Evolutionary conservation across 2,329 filamentous ascomycete genomes (phyloP), one percentile per base, ranked within the genome.

Genomic region (Lecanosticta acicola): DNA sequence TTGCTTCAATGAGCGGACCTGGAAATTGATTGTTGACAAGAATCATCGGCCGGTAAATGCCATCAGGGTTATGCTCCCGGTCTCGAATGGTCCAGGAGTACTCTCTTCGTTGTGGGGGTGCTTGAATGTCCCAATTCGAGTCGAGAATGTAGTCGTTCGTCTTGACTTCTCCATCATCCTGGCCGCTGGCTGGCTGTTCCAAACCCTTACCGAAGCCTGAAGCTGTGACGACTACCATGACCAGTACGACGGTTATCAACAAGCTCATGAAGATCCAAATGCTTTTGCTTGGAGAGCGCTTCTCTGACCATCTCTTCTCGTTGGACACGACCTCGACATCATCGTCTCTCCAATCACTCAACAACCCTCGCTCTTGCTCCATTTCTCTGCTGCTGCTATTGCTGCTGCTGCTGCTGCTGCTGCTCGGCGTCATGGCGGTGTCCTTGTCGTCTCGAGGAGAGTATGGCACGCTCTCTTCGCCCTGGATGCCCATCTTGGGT

Each of bases 31-130:
- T 58, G 44, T 66, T 65, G 17, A 60, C 59, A 18, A 70, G 54
- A 10, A 68, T 63, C 67, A 71, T 69, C 1, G 64, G 63, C 10
- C 68, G 56, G 40, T 58, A 68, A 11, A 71, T 58, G 8, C 68
- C 81, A 55, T 85, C 79, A 0, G 81, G 82, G 43, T 80, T 81
- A 34, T 78, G 71, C 0, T 71, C 67, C 24, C 75, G 75, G 49
- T 84, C 78, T 8, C 67, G 61, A 21, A 86, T 75, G 0, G 68
- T 76, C 80, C 81, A 85, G 49, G 74, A 66, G 56, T 80, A 82
- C 51, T 78, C 73, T 54, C 82, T 72, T 2, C 70, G 72, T 13
- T 70, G 71, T 0, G 75, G 71, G 2, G 69, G 54, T 0, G 76
- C 72, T 14, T 68, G 37, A 49, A 73, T 72, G 48, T 83, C 65